Percentiles rank a stretch among this genome's conserved stretches.
These are phyloP conservation scores for Ceriops decandra DNA, from an alignment of 345 rosid genomes.

Conservation along the genomic window DNA sequence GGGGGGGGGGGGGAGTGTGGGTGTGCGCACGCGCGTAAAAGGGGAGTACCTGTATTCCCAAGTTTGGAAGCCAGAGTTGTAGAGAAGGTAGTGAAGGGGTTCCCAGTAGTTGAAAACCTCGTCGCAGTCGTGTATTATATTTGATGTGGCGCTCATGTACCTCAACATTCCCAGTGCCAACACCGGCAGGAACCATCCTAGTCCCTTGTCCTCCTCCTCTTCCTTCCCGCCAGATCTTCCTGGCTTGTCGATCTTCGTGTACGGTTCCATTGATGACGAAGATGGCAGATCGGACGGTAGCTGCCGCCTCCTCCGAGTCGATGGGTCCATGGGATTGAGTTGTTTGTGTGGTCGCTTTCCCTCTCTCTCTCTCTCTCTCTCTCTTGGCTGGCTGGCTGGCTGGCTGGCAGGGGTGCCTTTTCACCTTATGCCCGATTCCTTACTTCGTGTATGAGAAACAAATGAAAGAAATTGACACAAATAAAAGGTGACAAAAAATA, in stretches of 20 bases:
- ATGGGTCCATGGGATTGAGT: conserved; percentile 11
- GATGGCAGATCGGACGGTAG: conserved; percentile 37
- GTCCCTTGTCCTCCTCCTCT: conserved; percentile 39
- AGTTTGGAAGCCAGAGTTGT: conserved; percentile 89
- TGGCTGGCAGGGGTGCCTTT: too few species aligned
- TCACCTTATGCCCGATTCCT: background rate
- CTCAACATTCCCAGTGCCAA: conserved; percentile 69
- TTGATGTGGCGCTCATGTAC: conserved; percentile 97
- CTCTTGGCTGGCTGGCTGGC: background rate
- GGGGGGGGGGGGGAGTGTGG: too few species aligned
- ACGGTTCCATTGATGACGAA: conserved; percentile 27
- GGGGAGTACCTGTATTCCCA: conserved; percentile 83
- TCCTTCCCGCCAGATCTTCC: conserved; percentile 35
- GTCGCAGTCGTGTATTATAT: conserved; percentile 94
- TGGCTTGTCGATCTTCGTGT: conserved; percentile 63
- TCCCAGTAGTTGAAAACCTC: conserved; percentile 99
- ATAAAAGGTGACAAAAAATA: too few species aligned
- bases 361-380: background rate
- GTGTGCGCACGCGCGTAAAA: too few species aligned
- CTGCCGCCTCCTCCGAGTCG: conserved; percentile 72
- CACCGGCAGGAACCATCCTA: conserved; percentile 74
- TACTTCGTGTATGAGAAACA: background rate
- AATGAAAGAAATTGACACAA: too few species aligned
- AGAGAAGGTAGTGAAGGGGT: conserved; percentile 91
- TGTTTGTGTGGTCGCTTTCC: too few species aligned